phyloP scores from a whole-genome alignment of 345 rosid species.

The Orychophragmus violaceus region DNA sequence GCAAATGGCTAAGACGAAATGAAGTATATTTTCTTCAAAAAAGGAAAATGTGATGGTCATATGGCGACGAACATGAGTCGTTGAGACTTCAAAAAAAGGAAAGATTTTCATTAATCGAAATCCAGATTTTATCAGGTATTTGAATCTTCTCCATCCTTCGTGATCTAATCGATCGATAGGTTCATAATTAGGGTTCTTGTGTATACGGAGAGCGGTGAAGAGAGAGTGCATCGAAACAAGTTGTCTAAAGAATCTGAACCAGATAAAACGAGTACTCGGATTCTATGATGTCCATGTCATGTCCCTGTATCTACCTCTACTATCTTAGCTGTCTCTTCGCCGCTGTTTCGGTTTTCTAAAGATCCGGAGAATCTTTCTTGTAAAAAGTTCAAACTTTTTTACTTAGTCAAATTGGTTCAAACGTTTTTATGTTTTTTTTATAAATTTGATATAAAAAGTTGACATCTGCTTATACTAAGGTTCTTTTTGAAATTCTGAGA shows the following conservation, averaged over 20 bases:
- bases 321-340: constrained; percentile 64
- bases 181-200: too few species aligned
- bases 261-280: constrained; percentile 38
- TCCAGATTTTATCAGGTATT: too few species aligned
- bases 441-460: not conserved
- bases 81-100: too few species aligned
- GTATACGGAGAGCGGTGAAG: constrained; percentile 31
- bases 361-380: constrained; percentile 65
- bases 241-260: constrained; percentile 47
- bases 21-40: too few species aligned
- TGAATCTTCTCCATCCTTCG: too few species aligned
- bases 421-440: not conserved
- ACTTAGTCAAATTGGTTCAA: not conserved
- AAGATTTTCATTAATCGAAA: too few species aligned
- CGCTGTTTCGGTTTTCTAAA: constrained; percentile 34
- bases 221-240: constrained; percentile 31
- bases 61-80: too few species aligned
- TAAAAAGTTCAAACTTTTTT: constrained; percentile 35
- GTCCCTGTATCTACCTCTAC: constrained; percentile 69
- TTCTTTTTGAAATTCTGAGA: not conserved
- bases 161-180: too few species aligned
- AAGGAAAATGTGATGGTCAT: too few species aligned
- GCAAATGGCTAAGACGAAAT: not conserved
- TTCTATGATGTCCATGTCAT: constrained; percentile 47
- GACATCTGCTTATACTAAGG: not conserved